Base-by-base conservation (phyloP, 2,329 filamentous ascomycete genomes). In the Penicillium oxalicum region DNA sequence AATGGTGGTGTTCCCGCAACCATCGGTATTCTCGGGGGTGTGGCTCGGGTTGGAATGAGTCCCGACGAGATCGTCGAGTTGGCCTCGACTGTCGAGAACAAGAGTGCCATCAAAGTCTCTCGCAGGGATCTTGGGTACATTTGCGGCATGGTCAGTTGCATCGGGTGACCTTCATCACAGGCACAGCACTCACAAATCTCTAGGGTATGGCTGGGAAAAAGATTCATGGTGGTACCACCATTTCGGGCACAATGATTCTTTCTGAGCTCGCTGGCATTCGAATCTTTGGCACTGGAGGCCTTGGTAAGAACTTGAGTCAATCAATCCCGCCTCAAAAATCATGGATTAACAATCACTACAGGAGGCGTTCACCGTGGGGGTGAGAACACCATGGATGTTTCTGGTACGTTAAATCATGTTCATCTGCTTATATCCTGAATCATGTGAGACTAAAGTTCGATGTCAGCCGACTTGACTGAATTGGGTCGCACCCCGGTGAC, bases 281-380 rank as follows among this genome's bases (percentile, higher is more conserved):
- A 55, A 81, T 98, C 43, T 96, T 98, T 69, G 93, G 90, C 26
- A 98, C 93, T 5, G 93, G 93, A 40, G 93, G 93, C 9, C 81
- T 98, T 4, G 91, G 70, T 71, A 54, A 28, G 59, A 5, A 12
- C 42, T 59, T 28, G 4, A 27, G 11, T 2, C 8, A 12, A 28
- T n/a, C 25, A n/a, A 32, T 27, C 5, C 1, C 29, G 29, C 11
- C 3, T 13, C 13, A 27, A 18, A 26, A 9, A 28, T 28, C 9
- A 24, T n/a, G 32, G 38, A 18, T 58, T 64, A 53, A 62, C 42
- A 33, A 33, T 11, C 2, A 18, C 33, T 8, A 18, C 48, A 72
- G 71, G 93, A 48, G 93, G 93, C 50, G 93, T 98, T 25, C 93
- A 98, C 69, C 83, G 91, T 39, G 91, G 88, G 46, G 93, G 84